A percentile compares a stretch with the other conserved stretches of the same genome.
Conservation (phyloP, 2,329 filamentous ascomycete species). For the Trichoderma gracile region DNA sequence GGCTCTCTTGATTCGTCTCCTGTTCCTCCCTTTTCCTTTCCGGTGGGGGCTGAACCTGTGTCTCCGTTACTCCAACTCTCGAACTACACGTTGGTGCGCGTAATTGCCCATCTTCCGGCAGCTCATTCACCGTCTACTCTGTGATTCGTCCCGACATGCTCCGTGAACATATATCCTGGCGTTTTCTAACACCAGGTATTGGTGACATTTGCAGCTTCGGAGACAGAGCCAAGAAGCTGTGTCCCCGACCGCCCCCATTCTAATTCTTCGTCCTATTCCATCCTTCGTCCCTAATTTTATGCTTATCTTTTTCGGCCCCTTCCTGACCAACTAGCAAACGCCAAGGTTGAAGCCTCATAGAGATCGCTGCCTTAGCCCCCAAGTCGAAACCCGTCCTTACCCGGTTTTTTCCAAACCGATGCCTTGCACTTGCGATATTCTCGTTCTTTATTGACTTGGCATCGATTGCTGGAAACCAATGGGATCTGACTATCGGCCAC, state of each 20-base stretch:
- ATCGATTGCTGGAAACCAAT: background rate
- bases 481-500: background rate
- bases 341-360: background rate
- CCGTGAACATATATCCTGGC: conserved; percentile 1
- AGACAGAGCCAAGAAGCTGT: conserved; percentile 1
- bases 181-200: background rate
- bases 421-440: no score
- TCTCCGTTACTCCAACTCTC: background rate
- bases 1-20: background rate
- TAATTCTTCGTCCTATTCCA: background rate
- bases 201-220: background rate
- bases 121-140: background rate
- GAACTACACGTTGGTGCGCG: background rate
- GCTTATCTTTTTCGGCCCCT: conserved; percentile 14
- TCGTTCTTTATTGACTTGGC: background rate
- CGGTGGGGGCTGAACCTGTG: background rate
- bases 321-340: background rate
- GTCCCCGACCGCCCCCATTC: background rate
- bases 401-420: no score
- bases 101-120: background rate
- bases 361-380: conserved; percentile 5
- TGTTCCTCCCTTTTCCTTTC: background rate
- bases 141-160: conserved; percentile 5
- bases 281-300: background rate
- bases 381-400: background rate